A percentile compares a stretch with the other conserved stretches of the same genome.
These are phyloP conservation scores for Sungouiozyma intestinalis DNA, from an alignment of 805 yeast genomes.

Conservation along the genomic window DNA sequence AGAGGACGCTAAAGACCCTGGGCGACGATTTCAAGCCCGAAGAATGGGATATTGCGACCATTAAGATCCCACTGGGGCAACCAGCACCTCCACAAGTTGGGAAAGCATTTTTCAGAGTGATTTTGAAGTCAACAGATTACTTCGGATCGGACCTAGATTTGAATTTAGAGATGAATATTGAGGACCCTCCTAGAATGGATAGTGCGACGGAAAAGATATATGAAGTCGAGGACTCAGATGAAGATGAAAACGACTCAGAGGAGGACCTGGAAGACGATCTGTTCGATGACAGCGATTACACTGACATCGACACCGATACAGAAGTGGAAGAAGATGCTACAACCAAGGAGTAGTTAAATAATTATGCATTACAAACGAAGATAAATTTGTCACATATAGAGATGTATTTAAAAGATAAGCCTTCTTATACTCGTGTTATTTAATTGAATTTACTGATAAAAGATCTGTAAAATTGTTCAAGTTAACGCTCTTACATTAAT, in stretches of 20 bases:
- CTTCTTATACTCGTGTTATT: too few species aligned
- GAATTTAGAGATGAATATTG: slow-evolving; percentile 61
- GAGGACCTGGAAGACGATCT: slow-evolving; percentile 56
- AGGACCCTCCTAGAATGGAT: slow-evolving; percentile 41
- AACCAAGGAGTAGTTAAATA: not conserved
- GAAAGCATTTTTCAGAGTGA: slow-evolving; percentile 53
- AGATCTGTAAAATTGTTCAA: too few species aligned
- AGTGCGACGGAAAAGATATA: slow-evolving; percentile 57
- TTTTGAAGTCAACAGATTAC: slow-evolving; percentile 63
- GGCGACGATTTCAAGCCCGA: slow-evolving; percentile 28
- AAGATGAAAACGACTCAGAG: slow-evolving; percentile 40
- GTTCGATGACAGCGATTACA: slow-evolving; percentile 30
- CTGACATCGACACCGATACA: slow-evolving; percentile 30
- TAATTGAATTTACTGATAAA: too few species aligned
- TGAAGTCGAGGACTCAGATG: slow-evolving; percentile 35
- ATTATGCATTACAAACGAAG: not conserved
- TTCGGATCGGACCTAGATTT: slow-evolving; percentile 74
- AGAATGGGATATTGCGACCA: slow-evolving; percentile 48
- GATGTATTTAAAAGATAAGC: not conserved
- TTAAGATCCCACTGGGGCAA: slow-evolving; percentile 60
- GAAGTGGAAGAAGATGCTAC: slow-evolving; percentile 23
- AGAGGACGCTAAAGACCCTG: slow-evolving; percentile 19
- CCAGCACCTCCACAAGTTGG: slow-evolving; percentile 75
- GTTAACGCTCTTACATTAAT: too few species aligned
- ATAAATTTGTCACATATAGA: not conserved